phyloP scores from a whole-genome alignment of 1,284 basidiomycete genomes.

The Ceratobasidium sp. region DNA sequence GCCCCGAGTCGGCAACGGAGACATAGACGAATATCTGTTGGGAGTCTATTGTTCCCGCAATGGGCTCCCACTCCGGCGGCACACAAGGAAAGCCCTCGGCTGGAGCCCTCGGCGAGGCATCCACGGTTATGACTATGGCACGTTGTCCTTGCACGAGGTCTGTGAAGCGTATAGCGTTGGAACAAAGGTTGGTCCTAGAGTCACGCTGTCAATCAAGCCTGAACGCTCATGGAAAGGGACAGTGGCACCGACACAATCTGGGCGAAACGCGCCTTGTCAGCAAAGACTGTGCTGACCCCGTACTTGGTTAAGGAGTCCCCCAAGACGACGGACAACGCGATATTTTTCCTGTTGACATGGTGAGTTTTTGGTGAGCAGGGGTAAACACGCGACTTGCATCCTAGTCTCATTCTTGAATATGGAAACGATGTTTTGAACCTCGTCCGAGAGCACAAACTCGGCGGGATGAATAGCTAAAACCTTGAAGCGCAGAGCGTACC shows the following conservation, averaged over 20 bases:
- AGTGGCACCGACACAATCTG: slow-evolving; percentile 47
- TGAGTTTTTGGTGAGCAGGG: neutral
- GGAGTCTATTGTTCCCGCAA: slow-evolving; percentile 32
- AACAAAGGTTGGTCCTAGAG: slow-evolving; percentile 48
- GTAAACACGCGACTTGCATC: slow-evolving; percentile 49
- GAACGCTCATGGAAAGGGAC: neutral
- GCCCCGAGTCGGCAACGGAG: slow-evolving; percentile 49
- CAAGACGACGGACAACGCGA: slow-evolving; percentile 46
- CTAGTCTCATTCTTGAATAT: slow-evolving; percentile 57
- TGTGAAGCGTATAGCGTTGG: slow-evolving; percentile 47
- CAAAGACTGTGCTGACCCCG: slow-evolving; percentile 44
- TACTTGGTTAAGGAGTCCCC: slow-evolving; percentile 47
- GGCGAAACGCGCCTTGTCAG: slow-evolving; percentile 49
- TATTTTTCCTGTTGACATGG: slow-evolving; percentile 48
- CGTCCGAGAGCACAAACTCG: slow-evolving; percentile 52
- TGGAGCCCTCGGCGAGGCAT: slow-evolving; percentile 47
- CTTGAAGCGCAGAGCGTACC: slow-evolving; percentile 8
- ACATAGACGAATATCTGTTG: slow-evolving; percentile 48
- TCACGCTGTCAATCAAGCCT: neutral
- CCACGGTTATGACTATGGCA: slow-evolving; percentile 47
- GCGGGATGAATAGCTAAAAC: slow-evolving; percentile 49
- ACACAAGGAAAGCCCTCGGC: slow-evolving; percentile 22
- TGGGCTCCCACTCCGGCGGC: slow-evolving; percentile 31
- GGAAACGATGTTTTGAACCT: slow-evolving; percentile 53
- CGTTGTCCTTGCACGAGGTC: slow-evolving; percentile 45